A percentile compares a stretch with the other conserved stretches of the same genome.
Evolutionary conservation across 129 eudicot species (phyloP).

Genomic region (Flaveria trinervia): DNA sequence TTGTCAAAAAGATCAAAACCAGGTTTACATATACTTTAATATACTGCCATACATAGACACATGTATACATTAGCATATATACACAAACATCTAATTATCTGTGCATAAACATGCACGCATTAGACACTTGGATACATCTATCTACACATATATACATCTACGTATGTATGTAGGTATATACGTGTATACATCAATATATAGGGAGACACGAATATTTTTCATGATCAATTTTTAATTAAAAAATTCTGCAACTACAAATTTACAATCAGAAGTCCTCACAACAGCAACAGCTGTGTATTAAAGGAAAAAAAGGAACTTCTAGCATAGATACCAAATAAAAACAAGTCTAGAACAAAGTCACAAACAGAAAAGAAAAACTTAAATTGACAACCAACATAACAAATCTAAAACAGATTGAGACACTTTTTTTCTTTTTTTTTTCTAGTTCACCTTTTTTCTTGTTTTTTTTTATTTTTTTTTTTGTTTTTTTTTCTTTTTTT

Average conservation of each 20-base stretch:
- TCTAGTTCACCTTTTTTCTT: neutral
- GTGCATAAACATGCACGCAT: too few species aligned
- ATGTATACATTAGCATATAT: too few species aligned
- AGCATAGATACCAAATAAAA: neutral
- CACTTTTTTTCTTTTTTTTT: neutral
- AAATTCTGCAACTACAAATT: neutral
- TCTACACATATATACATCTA: too few species aligned
- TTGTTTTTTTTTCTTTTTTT: neutral
- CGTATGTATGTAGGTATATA: too few species aligned
- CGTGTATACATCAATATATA: neutral
- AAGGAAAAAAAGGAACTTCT: neutral
- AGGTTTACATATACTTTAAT: too few species aligned
- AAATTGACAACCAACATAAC: conserved; percentile 1
- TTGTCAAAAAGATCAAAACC: too few species aligned
- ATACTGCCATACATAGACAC: too few species aligned
- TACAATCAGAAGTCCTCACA: neutral
- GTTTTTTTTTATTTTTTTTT: neutral
- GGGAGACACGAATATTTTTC: neutral
- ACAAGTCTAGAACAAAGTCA: neutral
- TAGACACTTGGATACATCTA: too few species aligned
- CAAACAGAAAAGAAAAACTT: neutral
- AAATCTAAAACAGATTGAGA: conserved; percentile 20
- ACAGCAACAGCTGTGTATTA: neutral
- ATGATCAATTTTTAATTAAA: neutral
- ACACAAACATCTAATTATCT: too few species aligned